These are phyloP conservation scores for Pulveroboletus sp. DNA, from an alignment of 768 basidiomycete genomes.

Conservation along the genomic window DNA sequence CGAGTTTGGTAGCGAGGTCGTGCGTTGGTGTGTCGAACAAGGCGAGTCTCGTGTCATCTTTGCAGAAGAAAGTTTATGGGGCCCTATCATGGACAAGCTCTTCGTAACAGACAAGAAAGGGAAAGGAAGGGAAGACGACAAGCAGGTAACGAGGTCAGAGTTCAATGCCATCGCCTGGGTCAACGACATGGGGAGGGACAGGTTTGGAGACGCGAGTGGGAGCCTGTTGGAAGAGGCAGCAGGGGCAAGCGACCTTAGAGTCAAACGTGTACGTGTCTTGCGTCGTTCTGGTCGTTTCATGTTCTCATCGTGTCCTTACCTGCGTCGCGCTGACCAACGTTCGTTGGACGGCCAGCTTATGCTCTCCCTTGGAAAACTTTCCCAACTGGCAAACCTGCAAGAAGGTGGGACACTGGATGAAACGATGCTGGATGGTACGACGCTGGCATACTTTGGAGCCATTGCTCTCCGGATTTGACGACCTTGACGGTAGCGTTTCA, in stretches of 20 bases:
- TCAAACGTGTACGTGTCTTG: constrained; percentile 64
- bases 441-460: background rate
- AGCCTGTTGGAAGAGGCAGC: constrained; percentile 61
- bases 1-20: constrained; percentile 84
- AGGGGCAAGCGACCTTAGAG: constrained; percentile 51
- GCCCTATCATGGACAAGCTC: constrained; percentile 64
- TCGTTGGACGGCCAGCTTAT: constrained; percentile 53
- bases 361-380: constrained; percentile 87
- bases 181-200: constrained; percentile 69
- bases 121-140: constrained; percentile 25
- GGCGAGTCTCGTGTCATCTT: constrained; percentile 82
- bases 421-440: constrained; percentile 50
- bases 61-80: constrained; percentile 61
- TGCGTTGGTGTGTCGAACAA: constrained; percentile 88
- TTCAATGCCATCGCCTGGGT: constrained; percentile 70
- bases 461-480: constrained; percentile 1
- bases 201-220: constrained; percentile 60
- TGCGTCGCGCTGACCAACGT: constrained; percentile 3
- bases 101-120: constrained; percentile 38
- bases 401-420: constrained; percentile 47
- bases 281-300: background rate
- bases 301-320: background rate
- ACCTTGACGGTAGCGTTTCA: constrained; percentile 61
- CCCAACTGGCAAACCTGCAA: constrained; percentile 60
- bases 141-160: constrained; percentile 44